Conservation (phyloP, 306 rosid species). For the Citrullus amarus region DNA sequence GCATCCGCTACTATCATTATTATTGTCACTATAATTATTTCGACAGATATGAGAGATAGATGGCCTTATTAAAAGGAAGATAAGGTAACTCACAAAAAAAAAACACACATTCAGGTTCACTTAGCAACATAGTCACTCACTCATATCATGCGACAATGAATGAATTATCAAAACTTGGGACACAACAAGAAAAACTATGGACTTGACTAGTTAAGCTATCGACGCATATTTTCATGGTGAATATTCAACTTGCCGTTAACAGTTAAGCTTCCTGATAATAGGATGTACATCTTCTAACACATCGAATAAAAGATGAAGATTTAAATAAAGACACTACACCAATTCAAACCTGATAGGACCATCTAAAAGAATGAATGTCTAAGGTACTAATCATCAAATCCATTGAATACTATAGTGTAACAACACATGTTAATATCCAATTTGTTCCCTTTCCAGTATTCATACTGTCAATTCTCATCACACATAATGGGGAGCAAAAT, state of each 20-base stretch:
- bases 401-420: background rate
- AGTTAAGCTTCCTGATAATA: background rate
- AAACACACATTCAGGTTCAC: background rate
- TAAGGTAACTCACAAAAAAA: background rate
- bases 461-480: background rate
- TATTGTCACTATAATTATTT: background rate
- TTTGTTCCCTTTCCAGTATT: background rate
- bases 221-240: background rate
- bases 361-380: background rate
- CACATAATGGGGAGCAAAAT: background rate
- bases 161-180: background rate
- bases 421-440: background rate
- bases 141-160: background rate
- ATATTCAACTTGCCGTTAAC: background rate
- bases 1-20: background rate
- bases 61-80: background rate
- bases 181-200: background rate
- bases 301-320: background rate
- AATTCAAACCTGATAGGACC: background rate
- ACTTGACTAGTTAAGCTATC: background rate
- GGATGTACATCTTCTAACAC: background rate
- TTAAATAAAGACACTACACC: background rate
- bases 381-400: background rate
- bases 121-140: background rate
- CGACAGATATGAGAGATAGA: background rate